Base-by-base conservation (phyloP, 805 yeast genomes). In the Ogataea thermomethanolica region DNA sequence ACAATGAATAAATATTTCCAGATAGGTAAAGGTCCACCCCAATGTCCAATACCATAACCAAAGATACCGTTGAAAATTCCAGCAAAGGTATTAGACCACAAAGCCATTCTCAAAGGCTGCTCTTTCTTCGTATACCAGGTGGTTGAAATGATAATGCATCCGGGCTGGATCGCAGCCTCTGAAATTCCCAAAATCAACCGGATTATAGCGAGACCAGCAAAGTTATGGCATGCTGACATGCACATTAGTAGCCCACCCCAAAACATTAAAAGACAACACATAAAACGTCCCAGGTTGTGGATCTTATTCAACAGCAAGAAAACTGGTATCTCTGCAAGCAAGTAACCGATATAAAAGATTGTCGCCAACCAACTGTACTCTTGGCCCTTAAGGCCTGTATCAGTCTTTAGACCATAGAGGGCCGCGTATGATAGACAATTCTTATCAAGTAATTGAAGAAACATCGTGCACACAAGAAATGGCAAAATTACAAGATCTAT, bases 261-360 rank as follows among this genome's bases (percentile, higher is more conserved):
- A 3, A 66, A 26, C 10, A 67, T 48, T 10, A 69, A 53, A 42
- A 70, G 51, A 4, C 49, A 46, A 4, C 63, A 46, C 46, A 75
- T 56, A 29, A 59, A 62, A 35, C 57, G 62, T 20, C 57, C 54
- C 17, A 64, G 49, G 20, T 41, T 44, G 3, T 62, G 64, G 25
- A 60, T 45, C 32, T 55, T 61, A 26, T 61, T 68, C 17, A 65
- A 50, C 11, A 59, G 14, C 25, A 55, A 50, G 31, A 48, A 62
- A 33, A 76, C 71, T 2, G 82, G 81, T 37, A 74, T 62, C 48
- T 78, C 81, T 49, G 76, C 76, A 11, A 66, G 67, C 33, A 83
- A 57, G 55, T 82, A 83, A 1, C 87, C 90, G 29, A 81, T 56
- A 52, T 79, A 79, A 49, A 79, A 80, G 7, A 77, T 70, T 1